Percentiles rank a stretch among this genome's conserved stretches.
phyloP scores from a whole-genome alignment of 2,329 filamentous ascomycete genomes.

The Verticillium albo-atrum region DNA sequence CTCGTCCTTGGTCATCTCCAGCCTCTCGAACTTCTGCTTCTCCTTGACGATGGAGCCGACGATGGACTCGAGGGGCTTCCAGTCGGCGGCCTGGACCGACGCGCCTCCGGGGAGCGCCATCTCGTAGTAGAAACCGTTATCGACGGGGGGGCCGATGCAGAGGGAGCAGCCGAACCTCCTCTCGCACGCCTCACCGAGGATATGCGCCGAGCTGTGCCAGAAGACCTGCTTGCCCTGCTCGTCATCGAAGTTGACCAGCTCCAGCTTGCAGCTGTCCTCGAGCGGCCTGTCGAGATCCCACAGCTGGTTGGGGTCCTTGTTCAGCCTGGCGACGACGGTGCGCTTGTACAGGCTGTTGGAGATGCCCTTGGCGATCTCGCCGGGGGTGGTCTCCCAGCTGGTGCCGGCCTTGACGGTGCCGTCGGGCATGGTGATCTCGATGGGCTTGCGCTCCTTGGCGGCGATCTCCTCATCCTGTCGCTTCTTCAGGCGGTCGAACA shows the following conservation, averaged over 20 bases:
- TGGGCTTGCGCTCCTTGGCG: constrained; percentile 66
- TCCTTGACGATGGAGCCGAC: constrained; percentile 87
- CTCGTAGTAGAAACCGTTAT: constrained; percentile 95
- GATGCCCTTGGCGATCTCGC: constrained; percentile 70
- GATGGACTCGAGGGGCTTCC: constrained; percentile 77
- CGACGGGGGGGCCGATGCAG: constrained; percentile 88
- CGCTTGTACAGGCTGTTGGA: constrained; percentile 82
- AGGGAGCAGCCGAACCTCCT: constrained; percentile 85
- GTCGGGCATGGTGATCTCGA: constrained; percentile 69
- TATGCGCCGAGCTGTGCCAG: constrained; percentile 95
- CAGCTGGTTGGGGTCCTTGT: constrained; percentile 58
- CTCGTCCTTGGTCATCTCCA: constrained; percentile 85
- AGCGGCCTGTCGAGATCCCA: constrained; percentile 93
- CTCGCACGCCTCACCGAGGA: constrained; percentile 92
- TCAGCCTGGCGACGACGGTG: constrained; percentile 80
- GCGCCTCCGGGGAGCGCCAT: constrained; percentile 42
- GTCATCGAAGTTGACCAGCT: constrained; percentile 74
- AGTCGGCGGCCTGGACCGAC: constrained; percentile 71
- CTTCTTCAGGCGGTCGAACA: constrained; percentile 87
- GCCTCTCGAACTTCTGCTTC: constrained; percentile 89
- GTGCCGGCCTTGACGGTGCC: constrained; percentile 69
- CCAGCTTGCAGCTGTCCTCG: constrained; percentile 80
- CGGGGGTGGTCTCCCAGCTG: constrained; percentile 89
- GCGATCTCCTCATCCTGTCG: constrained; percentile 74
- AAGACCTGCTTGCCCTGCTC: constrained; percentile 85